phyloP scores from a whole-genome alignment of 2,329 filamentous ascomycete genomes.

The Scedosporium minutisporum region DNA sequence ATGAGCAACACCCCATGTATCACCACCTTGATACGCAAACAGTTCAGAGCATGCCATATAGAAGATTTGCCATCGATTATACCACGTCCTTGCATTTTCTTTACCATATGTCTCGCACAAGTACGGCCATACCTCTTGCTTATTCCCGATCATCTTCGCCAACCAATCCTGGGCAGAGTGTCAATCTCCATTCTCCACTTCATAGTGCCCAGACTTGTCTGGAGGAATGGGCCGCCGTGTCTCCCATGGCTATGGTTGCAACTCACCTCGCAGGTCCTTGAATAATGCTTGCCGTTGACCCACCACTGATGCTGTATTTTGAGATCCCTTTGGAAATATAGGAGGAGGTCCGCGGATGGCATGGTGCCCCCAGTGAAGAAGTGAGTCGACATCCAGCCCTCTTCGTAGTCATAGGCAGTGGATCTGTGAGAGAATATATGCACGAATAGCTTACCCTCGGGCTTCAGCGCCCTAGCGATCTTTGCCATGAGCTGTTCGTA shows the following conservation, averaged over 20 bases:
- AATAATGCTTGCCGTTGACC: conserved; percentile 60
- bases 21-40: conserved; percentile 55
- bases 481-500: conserved; percentile 59
- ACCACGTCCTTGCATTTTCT: conserved; percentile 51
- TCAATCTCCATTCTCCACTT: neutral
- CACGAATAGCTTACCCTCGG: conserved; percentile 57
- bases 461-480: conserved; percentile 47
- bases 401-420: conserved; percentile 61
- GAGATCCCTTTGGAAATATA: conserved; percentile 57
- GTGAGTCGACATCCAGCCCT: conserved; percentile 64
- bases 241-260: neutral
- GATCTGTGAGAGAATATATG: conserved; percentile 57
- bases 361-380: conserved; percentile 69
- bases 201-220: neutral
- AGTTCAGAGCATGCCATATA: conserved; percentile 63
- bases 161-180: conserved; percentile 44
- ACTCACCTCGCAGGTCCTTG: conserved; percentile 56
- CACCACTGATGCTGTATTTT: conserved; percentile 57
- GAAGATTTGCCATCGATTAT: conserved; percentile 62
- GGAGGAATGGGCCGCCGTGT: conserved; percentile 3
- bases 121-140: conserved; percentile 52
- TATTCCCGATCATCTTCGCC: conserved; percentile 46
- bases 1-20: conserved; percentile 59
- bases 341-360: conserved; percentile 55
- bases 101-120: conserved; percentile 56